Percentiles rank a stretch among this genome's conserved stretches.
These are phyloP conservation scores for Neurospora sublineolata DNA, from an alignment of 495 filamentous ascomycete genomes.

Conservation along the genomic window DNA sequence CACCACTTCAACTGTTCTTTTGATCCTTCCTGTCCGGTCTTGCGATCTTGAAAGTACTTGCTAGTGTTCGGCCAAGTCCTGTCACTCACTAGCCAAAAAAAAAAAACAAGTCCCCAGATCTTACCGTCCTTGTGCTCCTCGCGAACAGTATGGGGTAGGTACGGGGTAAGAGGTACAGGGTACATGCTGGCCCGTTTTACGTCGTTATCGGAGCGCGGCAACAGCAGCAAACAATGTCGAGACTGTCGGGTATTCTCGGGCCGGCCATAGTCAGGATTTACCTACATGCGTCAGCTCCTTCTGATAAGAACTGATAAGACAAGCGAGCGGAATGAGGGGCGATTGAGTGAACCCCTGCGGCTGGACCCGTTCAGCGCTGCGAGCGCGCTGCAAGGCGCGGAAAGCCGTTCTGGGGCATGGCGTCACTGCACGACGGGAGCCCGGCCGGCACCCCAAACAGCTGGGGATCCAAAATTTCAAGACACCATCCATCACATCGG, in stretches of 20 bases:
- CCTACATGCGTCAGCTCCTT: not conserved
- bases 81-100: not conserved
- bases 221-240: not conserved
- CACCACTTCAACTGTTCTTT: not conserved
- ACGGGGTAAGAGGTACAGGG: not conserved
- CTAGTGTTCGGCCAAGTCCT: not conserved
- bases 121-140: not conserved
- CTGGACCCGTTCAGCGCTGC: not conserved
- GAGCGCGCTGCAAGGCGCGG: not conserved
- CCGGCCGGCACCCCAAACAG: not conserved
- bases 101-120: not conserved
- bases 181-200: not conserved
- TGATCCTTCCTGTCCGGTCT: not conserved
- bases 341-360: not conserved
- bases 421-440: not conserved
- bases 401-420: not conserved
- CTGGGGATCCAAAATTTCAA: not conserved
- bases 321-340: not conserved
- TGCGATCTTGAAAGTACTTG: not conserved
- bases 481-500: not conserved
- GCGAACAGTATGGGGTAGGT: not conserved
- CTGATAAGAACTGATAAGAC: not conserved
- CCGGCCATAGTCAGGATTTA: not conserved
- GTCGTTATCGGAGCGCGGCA: not conserved
- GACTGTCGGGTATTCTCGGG: slow-evolving; percentile 21